Evolutionary conservation across 2,329 filamentous ascomycete genomes (phyloP), one percentile per base, ranked within the genome.

Genomic region (Ascocoryne sarcoides): DNA sequence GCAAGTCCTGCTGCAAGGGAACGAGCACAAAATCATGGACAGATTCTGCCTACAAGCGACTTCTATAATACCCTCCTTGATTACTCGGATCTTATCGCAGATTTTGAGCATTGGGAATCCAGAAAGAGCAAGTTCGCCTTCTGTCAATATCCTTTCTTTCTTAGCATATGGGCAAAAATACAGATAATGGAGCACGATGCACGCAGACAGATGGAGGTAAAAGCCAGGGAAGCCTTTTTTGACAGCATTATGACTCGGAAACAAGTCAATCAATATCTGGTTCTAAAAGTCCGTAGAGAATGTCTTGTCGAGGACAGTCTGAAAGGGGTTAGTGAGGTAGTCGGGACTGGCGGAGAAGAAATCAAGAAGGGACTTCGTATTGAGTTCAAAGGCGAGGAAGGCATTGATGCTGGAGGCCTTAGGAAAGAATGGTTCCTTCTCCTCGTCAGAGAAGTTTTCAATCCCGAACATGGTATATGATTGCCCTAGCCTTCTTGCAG

Each of bases 391-490:
- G 88, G 86, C 21, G 89, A 95, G 63, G 89, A 95, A 62, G 89
- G 89, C 4, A 79, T 95, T 37, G 89, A 95, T 64, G 87, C 84
- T 4, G 89, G 89, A 28, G 89, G 89, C 0, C 68, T 94, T 40
- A 78, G 87, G 42, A 95, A 95, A 61, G 89, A 95, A 63, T 95
- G 89, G 89, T 95, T 95, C 58, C 65, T 95, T 37, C 73, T 95
- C 43, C 72, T 95, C 16, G 80, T 92, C 36, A 73, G 88, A 51
- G 89, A 95, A 57, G 81, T 95, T 21, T 95, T 95, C 62, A 88
- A 93, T 54, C 87, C 87, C 3, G 79, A 89, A 51, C 84, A 94
- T 65, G 86, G 84, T 88, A 70, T 54, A 78, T 64, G 26, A 28
- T 39, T 23, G 36, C 17, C 38, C 31, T 37, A 35, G 16, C 18